Base-by-base conservation (phyloP, 306 rosid species). In the Pachyrhizus erosus region DNA sequence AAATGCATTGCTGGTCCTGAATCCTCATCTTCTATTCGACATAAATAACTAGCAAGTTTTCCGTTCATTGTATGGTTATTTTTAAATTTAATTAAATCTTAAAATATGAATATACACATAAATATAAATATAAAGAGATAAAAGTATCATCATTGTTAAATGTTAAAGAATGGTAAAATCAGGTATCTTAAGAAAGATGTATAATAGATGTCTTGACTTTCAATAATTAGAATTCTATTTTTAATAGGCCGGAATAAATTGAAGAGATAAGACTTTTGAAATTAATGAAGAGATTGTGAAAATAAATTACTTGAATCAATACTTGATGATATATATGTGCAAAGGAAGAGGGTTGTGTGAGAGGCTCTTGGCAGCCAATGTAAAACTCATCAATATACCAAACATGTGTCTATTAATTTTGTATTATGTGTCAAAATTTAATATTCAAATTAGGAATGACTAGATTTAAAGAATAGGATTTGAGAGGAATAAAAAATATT, bases 1-100 rank as follows among this genome's bases (percentile, higher is more conserved):
- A 37, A 18, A 79, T 79, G 76, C 71, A 48, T 31, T 74, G 70
- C 82, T 48, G 78, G 52, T 67, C 70, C 71, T 21, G 48, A 51
- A 42, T 86, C 46, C 78, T 23, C 65, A 48, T 86, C 55, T 82
- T 75, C 82, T 60, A 69, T 69, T 73, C 68, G 58, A 57, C 40
- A 31, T 61, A 58, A 70, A 51, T 39, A 60, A 42, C 57, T 70
- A 70, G 33, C 73, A 9, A 68, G 51, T 67, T 68, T 21, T 69
- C 74, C 34, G 2, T 40, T 12, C 33, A 42, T 69, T 20, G 18
- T 10, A 11, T 3, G 0, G 52, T 21, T 40, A 39, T 34, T 40
- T 68, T 12, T 20, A 18, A 40, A 5, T 34, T n/a, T 39, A 40
- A 68, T 3, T 20, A 39, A 68, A 20, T 18, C 20, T 20, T 39